Base-by-base conservation (phyloP, 2,329 filamentous ascomycete species). In the Colletotrichum plurivorum region DNA sequence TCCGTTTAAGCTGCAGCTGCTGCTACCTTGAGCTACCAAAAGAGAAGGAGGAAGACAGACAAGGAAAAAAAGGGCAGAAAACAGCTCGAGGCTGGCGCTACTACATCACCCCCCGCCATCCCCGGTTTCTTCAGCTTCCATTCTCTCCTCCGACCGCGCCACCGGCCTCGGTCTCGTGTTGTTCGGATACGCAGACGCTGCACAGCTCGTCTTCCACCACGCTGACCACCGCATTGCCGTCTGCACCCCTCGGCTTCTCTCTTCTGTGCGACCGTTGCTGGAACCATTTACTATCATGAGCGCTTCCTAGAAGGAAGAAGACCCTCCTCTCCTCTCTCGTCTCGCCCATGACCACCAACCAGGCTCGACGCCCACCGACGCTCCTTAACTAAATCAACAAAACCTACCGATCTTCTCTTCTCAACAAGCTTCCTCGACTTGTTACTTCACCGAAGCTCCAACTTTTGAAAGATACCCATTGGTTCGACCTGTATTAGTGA, bases 341-440 rank as follows among this genome's bases (percentile, higher is more conserved):
- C 18, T 22, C n/a, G 45, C 41, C 51, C 51, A 67, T 63, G 48
- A 63, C 45, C 63, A 63, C 25, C 67, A 58, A 51, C 56, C 31
- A 57, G 67, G 67, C 63, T 70, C 63, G 64, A 68, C 64, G 67
- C 63, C 67, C 45, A 36, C 63, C 64, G 58, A 70, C 67, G 53
- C 64, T 67, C 67, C 64, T 68, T 70, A 48, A 68, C 57, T 36
- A 53, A 53, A 31, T 22, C 45, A 20, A 25, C 45, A 31, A 61
- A 36, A 52, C 20, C 63, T 39, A 20, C 52, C 58, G 31, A 57
- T 27, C 43, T 62, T 67, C 59, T 48, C 58, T 71, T 71, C 65
- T 71, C 49, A 36, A 9, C 31, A 36, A 63, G 48, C 63, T 62
- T 51, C 48, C 27, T 36, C 31, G 45, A 49, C 62, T 53, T 45